Evolutionary conservation across 1,139 yeast species (phyloP).

Genomic region (Pichia sp.): DNA sequence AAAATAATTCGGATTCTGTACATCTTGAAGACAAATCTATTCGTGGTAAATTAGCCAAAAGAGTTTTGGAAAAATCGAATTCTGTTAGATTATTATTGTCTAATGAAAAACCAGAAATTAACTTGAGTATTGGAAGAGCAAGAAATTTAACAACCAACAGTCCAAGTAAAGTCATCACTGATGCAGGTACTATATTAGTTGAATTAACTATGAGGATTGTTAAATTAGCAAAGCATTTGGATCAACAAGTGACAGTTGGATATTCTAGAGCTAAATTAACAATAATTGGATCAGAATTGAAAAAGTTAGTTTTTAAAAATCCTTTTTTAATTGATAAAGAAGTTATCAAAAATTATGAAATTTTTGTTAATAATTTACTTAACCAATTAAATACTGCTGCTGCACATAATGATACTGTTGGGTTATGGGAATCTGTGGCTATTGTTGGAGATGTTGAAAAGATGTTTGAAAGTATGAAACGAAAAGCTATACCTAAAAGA

Average conservation of each 20-base stretch:
- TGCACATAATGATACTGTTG: constrained; percentile 43
- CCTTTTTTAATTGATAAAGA: constrained; percentile 10
- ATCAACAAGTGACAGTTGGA: constrained; percentile 47
- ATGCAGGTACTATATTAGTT: constrained; percentile 53
- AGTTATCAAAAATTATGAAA: constrained; percentile 36
- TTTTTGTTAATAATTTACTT: constrained; percentile 45
- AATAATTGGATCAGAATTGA: constrained; percentile 50
- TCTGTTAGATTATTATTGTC: constrained; percentile 3
- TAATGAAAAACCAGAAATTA: constrained; percentile 5
- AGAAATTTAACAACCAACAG: constrained; percentile 30
- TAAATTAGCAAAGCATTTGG: constrained; percentile 41
- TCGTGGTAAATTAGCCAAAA: constrained; percentile 42
- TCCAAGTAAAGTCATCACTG: constrained; percentile 48
- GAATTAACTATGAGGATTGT: constrained; percentile 45
- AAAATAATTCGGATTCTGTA: constrained; percentile 28
- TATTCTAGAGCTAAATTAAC: constrained; percentile 54
- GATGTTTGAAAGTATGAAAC: constrained; percentile 45
- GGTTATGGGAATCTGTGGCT: constrained; percentile 52
- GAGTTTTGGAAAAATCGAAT: constrained; percentile 42
- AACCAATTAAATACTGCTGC: constrained; percentile 48
- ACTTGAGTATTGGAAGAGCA: constrained; percentile 35
- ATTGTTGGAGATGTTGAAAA: constrained; percentile 57
- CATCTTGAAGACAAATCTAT: constrained; percentile 24
- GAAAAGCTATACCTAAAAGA: constrained; percentile 12
- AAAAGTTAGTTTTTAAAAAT: constrained; percentile 36